Base-by-base conservation (phyloP, 306 rosid species). In the apple (Malus domestica) region DNA sequence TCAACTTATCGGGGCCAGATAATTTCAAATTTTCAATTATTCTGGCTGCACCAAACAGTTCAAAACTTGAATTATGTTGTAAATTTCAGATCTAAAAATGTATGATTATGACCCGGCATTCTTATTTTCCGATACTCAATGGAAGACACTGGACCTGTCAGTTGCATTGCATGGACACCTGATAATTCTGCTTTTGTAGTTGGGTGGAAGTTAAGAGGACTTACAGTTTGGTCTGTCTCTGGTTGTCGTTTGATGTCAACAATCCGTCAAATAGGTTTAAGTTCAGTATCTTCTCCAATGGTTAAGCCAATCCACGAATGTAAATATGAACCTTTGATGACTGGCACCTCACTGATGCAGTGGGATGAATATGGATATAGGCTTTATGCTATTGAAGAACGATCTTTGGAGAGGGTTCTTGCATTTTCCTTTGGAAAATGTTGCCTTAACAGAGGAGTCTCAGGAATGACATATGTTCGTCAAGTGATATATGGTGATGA, bases 181-280 rank as follows among this genome's bases (percentile, higher is more conserved):
- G 98, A 95, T 86, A 89, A 95, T 83, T 88, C 98, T 72, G 95
- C 96, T 80, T 95, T 95, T 90, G 97, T 96, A 51, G 97, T 95
- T 75, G 98, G 98, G 76, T 95, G 98, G 97, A 95, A 89, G 78
- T 86, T 88, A 71, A 90, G 98, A 85, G 98, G 98, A 64, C 96
- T 95, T 78, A 81, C 98, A 27, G 98, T 95, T 83, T 92, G 97
- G 98, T 95, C 98, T 29, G 88, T 92, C 78, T 95, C 97, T 76
- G 97, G 97, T 75, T 94, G 97, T 84, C 96, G 98, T 78, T 82
- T 94, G 89, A 94, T 94, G 98, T 92, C 98, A 72, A 92, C 97
- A 38, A 76, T 95, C 80, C 92, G 97, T 71, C 97, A 95, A 81
- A 86, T 89, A 73, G 96, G 97, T 81, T 88, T 95, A 87, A 91